phyloP scores from a whole-genome alignment of 2,329 filamentous ascomycete genomes.

The Trichoderma sp. region DNA sequence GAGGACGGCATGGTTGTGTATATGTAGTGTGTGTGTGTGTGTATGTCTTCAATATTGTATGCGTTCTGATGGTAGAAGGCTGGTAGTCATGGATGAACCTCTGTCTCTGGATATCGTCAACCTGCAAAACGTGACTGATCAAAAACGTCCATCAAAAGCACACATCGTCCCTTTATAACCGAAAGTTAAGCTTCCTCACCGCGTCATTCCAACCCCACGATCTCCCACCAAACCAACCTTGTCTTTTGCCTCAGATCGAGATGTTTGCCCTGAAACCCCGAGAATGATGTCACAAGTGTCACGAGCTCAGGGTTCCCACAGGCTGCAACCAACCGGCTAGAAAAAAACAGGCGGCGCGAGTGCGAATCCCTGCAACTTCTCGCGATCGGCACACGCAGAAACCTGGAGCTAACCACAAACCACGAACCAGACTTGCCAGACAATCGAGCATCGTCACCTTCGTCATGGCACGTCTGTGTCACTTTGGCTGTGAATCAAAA shows the following conservation, averaged over 20 bases:
- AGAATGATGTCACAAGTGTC: constrained; percentile 20
- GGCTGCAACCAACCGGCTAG: constrained; percentile 13
- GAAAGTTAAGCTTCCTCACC: neutral
- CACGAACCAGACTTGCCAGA: neutral
- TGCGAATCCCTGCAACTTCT: constrained; percentile 24
- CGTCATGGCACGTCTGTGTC: constrained; percentile 19
- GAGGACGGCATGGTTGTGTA: constrained; percentile 2
- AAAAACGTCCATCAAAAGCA: neutral
- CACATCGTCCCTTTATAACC: too few species aligned
- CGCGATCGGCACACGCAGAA: constrained; percentile 18
- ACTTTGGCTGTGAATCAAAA: neutral
- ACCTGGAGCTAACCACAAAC: neutral
- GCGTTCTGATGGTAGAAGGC: neutral
- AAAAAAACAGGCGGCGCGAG: neutral
- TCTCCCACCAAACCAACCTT: neutral
- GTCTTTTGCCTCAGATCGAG: neutral
- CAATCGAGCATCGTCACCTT: constrained; percentile 6
- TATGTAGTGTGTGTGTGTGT: neutral
- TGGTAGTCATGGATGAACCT: too few species aligned
- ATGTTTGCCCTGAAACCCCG: neutral
- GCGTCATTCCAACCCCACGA: neutral
- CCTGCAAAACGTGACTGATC: too few species aligned
- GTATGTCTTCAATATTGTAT: neutral
- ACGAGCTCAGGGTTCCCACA: constrained; percentile 14
- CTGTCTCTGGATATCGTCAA: neutral